phyloP scores from a whole-genome alignment of 2,329 filamentous ascomycete genomes.

The Pseudogymnoascus sp. region DNA sequence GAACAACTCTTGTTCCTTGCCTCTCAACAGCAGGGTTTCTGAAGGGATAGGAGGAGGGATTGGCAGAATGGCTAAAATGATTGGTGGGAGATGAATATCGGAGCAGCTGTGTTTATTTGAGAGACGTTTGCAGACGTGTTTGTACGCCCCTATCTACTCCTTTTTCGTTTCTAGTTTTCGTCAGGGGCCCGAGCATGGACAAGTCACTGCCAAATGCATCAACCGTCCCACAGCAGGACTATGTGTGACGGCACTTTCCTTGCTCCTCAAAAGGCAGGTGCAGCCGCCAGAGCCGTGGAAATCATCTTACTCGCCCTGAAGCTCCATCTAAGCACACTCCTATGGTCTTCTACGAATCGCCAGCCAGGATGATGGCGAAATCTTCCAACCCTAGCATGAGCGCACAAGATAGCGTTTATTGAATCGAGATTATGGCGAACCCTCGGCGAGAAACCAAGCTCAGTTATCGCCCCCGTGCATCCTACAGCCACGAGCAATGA shows the following conservation, averaged over 20 bases:
- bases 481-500: not conserved
- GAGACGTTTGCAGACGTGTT: slow-evolving; percentile 7
- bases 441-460: not conserved
- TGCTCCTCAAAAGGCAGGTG: not conserved
- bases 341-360: not conserved
- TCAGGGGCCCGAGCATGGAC: slow-evolving; percentile 1
- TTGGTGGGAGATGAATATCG: not conserved
- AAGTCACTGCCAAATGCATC: slow-evolving; percentile 5
- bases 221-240: not conserved
- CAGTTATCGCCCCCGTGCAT: not conserved
- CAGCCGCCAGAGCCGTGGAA: not conserved
- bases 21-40: not conserved
- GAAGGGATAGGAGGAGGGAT: not conserved
- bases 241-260: not conserved
- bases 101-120: not conserved
- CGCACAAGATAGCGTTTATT: not conserved
- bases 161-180: slow-evolving; percentile 11
- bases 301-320: not conserved
- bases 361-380: not conserved
- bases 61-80: not conserved
- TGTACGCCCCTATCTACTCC: slow-evolving; percentile 5
- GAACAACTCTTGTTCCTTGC: not conserved
- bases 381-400: not conserved
- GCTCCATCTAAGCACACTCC: not conserved
- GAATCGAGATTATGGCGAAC: not conserved